Evolutionary conservation across 23 red algal genomes (phyloP).

Genomic region (Gracilaria caudata): DNA sequence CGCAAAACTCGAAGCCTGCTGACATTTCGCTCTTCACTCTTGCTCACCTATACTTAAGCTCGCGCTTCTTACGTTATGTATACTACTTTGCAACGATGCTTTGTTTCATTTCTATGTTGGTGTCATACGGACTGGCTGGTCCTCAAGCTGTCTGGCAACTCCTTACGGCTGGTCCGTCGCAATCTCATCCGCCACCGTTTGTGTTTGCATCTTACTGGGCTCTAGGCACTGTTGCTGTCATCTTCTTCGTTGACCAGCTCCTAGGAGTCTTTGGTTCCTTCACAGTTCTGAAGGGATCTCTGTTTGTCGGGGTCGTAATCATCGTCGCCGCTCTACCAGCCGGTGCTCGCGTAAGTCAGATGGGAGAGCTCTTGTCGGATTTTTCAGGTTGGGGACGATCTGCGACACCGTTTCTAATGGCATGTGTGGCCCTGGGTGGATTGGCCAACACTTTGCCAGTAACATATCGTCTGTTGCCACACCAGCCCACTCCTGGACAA

Average conservation of each 20-base stretch:
- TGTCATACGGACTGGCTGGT: slow-evolving; percentile 79
- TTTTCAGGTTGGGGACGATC: slow-evolving; percentile 28
- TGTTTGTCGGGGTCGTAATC: slow-evolving; percentile 57
- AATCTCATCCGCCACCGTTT: slow-evolving; percentile 13
- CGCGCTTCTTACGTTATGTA: slow-evolving; percentile 18
- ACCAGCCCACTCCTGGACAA: slow-evolving; percentile 34
- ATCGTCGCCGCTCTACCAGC: slow-evolving; percentile 69
- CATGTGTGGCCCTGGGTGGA: slow-evolving; percentile 82
- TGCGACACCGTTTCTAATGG: slow-evolving; percentile 81
- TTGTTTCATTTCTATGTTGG: slow-evolving; percentile 78
- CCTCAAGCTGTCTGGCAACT: slow-evolving; percentile 77
- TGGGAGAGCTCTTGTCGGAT: slow-evolving; percentile 27
- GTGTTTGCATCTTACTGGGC: slow-evolving; percentile 34
- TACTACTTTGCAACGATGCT: slow-evolving; percentile 37
- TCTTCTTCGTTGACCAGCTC: slow-evolving; percentile 58
- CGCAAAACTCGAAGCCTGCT: not conserved
- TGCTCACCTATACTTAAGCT: slow-evolving; percentile 34
- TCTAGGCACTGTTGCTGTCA: slow-evolving; percentile 30
- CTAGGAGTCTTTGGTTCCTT: slow-evolving; percentile 57
- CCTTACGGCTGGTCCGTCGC: not conserved
- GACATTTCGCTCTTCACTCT: slow-evolving; percentile 51
- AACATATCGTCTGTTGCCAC: slow-evolving; percentile 68
- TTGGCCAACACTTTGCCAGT: slow-evolving; percentile 86
- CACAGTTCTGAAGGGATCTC: slow-evolving; percentile 76
- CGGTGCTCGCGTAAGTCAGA: slow-evolving; percentile 6